Base-by-base conservation (phyloP, 2,329 filamentous ascomycete species). In the Trematosphaeria pertusa region DNA sequence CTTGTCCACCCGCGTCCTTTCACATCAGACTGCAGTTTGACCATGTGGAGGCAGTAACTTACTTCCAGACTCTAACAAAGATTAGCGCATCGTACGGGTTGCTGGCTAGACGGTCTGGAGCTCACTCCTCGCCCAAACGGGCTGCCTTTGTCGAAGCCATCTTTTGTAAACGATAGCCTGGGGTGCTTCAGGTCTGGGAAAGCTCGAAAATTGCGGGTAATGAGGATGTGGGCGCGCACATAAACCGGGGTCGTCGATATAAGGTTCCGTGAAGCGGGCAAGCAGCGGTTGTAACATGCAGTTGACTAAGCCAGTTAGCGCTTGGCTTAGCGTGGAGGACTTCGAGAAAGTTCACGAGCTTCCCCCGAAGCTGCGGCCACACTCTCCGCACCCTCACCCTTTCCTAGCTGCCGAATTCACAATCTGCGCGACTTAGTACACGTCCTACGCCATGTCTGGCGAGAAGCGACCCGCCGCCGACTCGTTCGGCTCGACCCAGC, bases 401-500 rank as follows among this genome's bases (percentile, higher is more conserved):
- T 28, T 12, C 24, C 24, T 8, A 17, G 24, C 12, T 14, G 37
- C 20, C 5, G 40, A 40, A 21, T 36, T 17, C 20, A 40, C 36
- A 43, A 36, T 43, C 34, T 26, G 39, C 28, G 20, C 15, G 26
- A 14, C 39, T 44, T 40, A 43, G 45, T 37, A 41, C 37, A 24
- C 38, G 30, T 9, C 31, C 34, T 11, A 46, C 52, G 75, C 55
- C 49, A 97, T 96, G 92, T 91, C 91, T 24, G 83, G 88, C 54
- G 92, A 96, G 75, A 97, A 99, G 77, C 85, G 94, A 68, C 88
- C 91, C 49, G 91, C 92, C n/a, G 86, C 89, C 52, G 87, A 88
- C 60, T 88, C 89, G 50, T 93, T 93, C 59, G 84, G 87, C 62
- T 85, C 85, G 18, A 85, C 86, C 37, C 89, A 96, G 73, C 81